Percentiles rank a stretch among this genome's conserved stretches.
phyloP scores from a whole-genome alignment of 208 protist species.

The Trypanosoma avium region DNA sequence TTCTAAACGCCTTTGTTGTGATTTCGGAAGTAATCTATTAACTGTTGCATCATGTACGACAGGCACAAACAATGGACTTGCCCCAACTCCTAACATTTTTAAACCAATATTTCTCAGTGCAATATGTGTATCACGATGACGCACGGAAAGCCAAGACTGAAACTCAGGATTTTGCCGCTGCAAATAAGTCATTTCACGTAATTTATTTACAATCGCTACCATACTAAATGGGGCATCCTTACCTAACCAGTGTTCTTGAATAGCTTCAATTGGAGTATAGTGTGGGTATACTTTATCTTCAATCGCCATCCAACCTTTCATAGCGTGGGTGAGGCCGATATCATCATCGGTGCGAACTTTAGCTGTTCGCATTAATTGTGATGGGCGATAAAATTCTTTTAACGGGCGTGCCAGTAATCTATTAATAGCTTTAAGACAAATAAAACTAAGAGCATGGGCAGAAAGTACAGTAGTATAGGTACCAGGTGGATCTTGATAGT shows the following conservation, averaged over 20 bases:
- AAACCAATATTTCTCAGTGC: constrained; percentile 83
- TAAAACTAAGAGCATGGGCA: constrained; percentile 77
- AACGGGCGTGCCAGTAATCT: constrained; percentile 73
- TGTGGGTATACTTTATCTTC: constrained; percentile 86
- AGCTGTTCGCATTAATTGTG: constrained; percentile 78
- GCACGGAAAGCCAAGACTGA: constrained; percentile 84
- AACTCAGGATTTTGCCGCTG: constrained; percentile 88
- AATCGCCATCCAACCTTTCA: constrained; percentile 86
- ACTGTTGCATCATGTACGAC: constrained; percentile 79
- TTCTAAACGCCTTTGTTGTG: constrained; percentile 78
- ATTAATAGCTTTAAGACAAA: constrained; percentile 67
- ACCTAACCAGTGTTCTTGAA: constrained; percentile 90
- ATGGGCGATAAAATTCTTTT: constrained; percentile 86
- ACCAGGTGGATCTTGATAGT: constrained; percentile 80
- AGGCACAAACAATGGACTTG: constrained; percentile 81
- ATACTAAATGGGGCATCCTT: constrained; percentile 85
- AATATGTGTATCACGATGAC: constrained; percentile 70
- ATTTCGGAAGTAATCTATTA: constrained; percentile 80
- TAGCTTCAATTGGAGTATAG: constrained; percentile 87
- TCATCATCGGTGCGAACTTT: constrained; percentile 73
- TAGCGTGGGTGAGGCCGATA: constrained; percentile 72
- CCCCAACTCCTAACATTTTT: constrained; percentile 82
- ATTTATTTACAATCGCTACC: constrained; percentile 83
- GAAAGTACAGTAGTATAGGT: constrained; percentile 82
- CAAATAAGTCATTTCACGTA: constrained; percentile 88